phyloP scores from a whole-genome alignment of 2,329 filamentous ascomycete genomes.

The Monilinia fructigena region DNA sequence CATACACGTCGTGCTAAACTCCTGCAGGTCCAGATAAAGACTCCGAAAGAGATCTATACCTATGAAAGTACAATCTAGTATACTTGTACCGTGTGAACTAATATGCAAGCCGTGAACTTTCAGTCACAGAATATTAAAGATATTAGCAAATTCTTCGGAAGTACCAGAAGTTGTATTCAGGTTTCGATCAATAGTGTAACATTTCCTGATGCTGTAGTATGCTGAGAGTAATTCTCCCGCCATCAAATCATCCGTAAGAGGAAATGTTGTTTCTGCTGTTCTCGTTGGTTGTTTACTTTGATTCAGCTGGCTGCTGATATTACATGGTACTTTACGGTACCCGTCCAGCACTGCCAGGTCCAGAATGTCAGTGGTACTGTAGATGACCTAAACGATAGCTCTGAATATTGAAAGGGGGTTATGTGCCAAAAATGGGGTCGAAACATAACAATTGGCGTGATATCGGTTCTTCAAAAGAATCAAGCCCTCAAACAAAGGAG shows the following conservation, averaged over 20 bases:
- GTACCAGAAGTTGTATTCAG: conserved; percentile 3
- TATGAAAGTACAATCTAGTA: background rate
- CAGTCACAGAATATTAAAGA: background rate
- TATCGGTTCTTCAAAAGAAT: background rate
- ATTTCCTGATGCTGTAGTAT: background rate
- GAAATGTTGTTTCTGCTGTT: conserved; percentile 4
- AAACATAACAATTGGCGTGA: background rate
- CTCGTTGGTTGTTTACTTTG: conserved; percentile 13
- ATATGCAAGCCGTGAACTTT: background rate
- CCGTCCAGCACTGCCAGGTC: background rate
- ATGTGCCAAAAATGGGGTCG: background rate
- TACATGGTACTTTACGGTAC: background rate
- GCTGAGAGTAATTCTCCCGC: background rate
- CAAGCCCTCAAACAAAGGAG: background rate
- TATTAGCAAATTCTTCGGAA: conserved; percentile 20
- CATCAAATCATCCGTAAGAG: conserved; percentile 4
- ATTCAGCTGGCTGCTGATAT: conserved; percentile 5
- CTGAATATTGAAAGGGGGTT: background rate
- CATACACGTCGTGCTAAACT: conserved; percentile 26
- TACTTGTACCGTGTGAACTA: background rate
- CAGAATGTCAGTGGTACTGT: background rate
- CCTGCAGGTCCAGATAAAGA: conserved; percentile 27
- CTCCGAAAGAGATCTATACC: conserved; percentile 24
- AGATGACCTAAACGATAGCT: background rate
- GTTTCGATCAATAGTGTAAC: conserved; percentile 9